phyloP scores from a whole-genome alignment of 1,284 basidiomycete species.

The Trichosporon sp. region DNA sequence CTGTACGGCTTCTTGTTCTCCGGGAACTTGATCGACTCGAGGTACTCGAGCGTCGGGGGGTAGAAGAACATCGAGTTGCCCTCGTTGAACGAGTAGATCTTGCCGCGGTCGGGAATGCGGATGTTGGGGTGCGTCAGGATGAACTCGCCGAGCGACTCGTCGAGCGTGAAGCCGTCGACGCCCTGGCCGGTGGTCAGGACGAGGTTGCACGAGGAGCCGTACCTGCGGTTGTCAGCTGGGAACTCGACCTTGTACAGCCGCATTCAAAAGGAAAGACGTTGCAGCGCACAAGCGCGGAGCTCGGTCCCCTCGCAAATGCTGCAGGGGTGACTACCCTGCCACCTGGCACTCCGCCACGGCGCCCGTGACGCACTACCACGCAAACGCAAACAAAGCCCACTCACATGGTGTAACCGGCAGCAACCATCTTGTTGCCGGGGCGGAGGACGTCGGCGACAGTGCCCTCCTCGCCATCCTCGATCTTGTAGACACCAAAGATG shows the following conservation, averaged over 20 bases:
- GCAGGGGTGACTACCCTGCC: neutral
- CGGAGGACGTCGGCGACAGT: constrained; percentile 80
- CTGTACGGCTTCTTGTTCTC: constrained; percentile 68
- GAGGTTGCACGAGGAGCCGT: constrained; percentile 96
- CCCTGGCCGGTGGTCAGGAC: constrained; percentile 93
- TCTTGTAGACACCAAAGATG: constrained; percentile 95
- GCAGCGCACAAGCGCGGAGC: neutral
- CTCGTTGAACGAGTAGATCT: constrained; percentile 99
- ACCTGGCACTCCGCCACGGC: neutral
- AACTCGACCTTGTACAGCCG: no score
- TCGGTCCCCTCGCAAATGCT: neutral
- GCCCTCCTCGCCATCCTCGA: constrained; percentile 69
- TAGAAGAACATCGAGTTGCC: constrained; percentile 95
- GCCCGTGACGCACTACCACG: no score
- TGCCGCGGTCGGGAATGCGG: constrained; percentile 84
- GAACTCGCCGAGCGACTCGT: constrained; percentile 93
- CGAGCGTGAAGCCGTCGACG: constrained; percentile 97
- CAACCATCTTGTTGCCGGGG: constrained; percentile 95
- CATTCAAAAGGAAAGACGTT: neutral
- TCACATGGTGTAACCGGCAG: constrained; percentile 92
- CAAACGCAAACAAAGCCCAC: no score
- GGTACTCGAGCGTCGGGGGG: constrained; percentile 75
- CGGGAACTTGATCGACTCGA: constrained; percentile 93
- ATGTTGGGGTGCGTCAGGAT: constrained; percentile 98
- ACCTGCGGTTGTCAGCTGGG: constrained; percentile 56